Conservation (phyloP, 1,284 basidiomycete species). For the Phellopilus nigrolimitatus region DNA sequence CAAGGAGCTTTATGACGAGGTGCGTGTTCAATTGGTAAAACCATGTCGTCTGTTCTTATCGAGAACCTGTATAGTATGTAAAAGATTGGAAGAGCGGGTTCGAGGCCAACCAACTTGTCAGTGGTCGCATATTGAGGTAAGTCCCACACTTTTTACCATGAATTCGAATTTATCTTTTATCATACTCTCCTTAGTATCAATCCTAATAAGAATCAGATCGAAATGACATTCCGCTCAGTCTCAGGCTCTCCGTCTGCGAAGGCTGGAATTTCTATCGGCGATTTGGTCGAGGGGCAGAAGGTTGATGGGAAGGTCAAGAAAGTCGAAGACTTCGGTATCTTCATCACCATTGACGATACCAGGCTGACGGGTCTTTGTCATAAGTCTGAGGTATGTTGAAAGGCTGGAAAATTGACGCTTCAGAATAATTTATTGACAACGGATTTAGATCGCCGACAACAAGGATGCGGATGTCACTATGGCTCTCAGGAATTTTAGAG, state of each 20-base stretch:
- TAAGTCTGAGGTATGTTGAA: conserved; percentile 70
- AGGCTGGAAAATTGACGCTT: neutral
- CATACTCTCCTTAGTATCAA: conserved; percentile 51
- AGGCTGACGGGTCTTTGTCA: conserved; percentile 91
- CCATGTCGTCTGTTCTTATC: too few relatives aligned
- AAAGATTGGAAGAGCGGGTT: conserved; percentile 94
- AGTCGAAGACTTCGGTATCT: conserved; percentile 87
- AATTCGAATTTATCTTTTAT: conserved; percentile 19
- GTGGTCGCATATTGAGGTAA: conserved; percentile 78
- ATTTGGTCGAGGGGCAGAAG: conserved; percentile 72
- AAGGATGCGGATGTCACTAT: conserved; percentile 71
- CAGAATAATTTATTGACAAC: neutral
- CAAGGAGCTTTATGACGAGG: conserved; percentile 87
- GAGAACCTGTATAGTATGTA: conserved; percentile 76
- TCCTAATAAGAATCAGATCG: conserved; percentile 67
- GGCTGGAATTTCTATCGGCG: conserved; percentile 42
- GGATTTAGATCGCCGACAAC: conserved; percentile 74
- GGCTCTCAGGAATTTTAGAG: conserved; percentile 79
- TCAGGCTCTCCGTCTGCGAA: conserved; percentile 42
- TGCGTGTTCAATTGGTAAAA: too few relatives aligned
- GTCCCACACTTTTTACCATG: conserved; percentile 22
- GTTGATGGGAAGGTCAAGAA: conserved; percentile 71
- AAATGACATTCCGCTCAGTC: conserved; percentile 78
- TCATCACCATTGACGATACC: conserved; percentile 82
- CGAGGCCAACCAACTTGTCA: conserved; percentile 77